A percentile compares a stretch with the other conserved stretches of the same genome.
phyloP scores from a whole-genome alignment of 2,329 filamentous ascomycete species.

The Cercospora sp. region DNA sequence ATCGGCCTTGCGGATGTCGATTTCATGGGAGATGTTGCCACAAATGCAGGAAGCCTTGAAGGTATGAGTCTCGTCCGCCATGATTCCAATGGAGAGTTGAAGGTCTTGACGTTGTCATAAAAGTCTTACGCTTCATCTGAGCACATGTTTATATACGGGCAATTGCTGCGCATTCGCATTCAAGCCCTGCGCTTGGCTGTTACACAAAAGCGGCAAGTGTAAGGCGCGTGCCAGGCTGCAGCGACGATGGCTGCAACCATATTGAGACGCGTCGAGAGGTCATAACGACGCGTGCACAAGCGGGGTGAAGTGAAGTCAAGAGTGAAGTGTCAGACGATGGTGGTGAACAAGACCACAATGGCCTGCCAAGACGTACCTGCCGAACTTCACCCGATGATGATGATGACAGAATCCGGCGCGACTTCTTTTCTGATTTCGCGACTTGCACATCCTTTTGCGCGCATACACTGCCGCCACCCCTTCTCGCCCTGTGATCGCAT shows the following conservation, averaged over 20 bases:
- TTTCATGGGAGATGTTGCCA: slow-evolving; percentile 37
- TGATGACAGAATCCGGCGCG: slow-evolving; percentile 9
- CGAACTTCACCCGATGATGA: slow-evolving; percentile 3
- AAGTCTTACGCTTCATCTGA: background rate
- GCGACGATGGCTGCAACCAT: background rate
- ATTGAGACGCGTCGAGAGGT: background rate
- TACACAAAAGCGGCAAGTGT: background rate
- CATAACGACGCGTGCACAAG: background rate
- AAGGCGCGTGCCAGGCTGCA: background rate
- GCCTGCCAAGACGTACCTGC: slow-evolving; percentile 1
- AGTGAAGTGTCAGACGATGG: background rate
- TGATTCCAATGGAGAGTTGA: background rate
- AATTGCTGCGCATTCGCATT: background rate
- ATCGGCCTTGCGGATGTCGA: slow-evolving; percentile 38
- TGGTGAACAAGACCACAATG: background rate
- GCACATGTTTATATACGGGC: background rate
- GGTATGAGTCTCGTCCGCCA: slow-evolving; percentile 22
- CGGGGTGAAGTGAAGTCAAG: background rate
- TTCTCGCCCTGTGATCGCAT: background rate
- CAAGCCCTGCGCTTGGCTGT: background rate
- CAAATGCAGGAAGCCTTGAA: slow-evolving; percentile 42
- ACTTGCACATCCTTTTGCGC: slow-evolving; percentile 1
- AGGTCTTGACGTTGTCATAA: background rate
- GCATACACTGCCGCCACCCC: background rate
- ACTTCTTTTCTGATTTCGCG: background rate